A percentile compares a stretch with the other conserved stretches of the same genome.
Conservation (phyloP, 495 filamentous ascomycete species). For the Trichoderma reesei region DNA sequence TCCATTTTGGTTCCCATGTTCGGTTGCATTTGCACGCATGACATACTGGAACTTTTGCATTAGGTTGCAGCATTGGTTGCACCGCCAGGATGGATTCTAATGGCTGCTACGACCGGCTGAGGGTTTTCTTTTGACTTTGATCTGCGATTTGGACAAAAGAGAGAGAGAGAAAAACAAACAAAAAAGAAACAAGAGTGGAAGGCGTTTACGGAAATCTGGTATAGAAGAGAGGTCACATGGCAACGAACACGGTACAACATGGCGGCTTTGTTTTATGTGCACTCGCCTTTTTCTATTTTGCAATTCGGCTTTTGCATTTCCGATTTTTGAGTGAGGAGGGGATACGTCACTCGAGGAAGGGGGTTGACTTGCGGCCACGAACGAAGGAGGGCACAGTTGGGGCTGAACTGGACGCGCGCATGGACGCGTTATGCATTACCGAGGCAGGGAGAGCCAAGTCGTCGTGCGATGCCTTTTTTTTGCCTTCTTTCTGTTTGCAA, state of each 20-base stretch:
- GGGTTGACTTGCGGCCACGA: not conserved
- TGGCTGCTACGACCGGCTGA: constrained; percentile 3
- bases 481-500: too few relatives aligned
- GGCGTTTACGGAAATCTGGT: constrained; percentile 10
- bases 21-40: not conserved
- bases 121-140: not conserved
- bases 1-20: not conserved
- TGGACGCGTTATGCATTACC: not conserved
- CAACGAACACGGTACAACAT: constrained; percentile 7
- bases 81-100: not conserved
- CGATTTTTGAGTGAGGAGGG: not conserved
- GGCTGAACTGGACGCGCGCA: not conserved
- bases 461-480: not conserved
- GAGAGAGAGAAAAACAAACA: too few relatives aligned
- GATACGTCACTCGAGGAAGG: not conserved
- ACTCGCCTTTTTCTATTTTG: not conserved
- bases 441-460: not conserved
- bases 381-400: not conserved
- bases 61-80: not conserved
- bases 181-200: constrained; percentile 5
- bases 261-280: constrained; percentile 3
- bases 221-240: constrained; percentile 11
- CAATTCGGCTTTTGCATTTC: not conserved
- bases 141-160: constrained; percentile 6
- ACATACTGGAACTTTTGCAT: not conserved